Evolutionary conservation across 345 rosid species (phyloP).

Genomic region (Adansonia digitata): DNA sequence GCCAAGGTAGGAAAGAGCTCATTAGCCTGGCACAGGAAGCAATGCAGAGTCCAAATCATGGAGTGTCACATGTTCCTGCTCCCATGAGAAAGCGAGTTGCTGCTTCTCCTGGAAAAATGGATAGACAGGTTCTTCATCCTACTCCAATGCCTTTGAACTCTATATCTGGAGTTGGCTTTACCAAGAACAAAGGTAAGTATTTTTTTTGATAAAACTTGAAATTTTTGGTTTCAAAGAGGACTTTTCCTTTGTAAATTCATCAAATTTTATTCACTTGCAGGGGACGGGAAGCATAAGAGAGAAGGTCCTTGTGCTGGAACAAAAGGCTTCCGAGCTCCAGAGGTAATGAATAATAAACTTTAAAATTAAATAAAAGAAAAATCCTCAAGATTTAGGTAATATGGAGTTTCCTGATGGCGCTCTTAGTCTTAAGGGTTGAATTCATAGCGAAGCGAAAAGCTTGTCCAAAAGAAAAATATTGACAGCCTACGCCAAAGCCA

Average conservation of each 20-base stretch:
- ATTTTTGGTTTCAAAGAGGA: slow-evolving; percentile 8
- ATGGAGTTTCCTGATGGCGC: neutral
- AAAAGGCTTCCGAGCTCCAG: slow-evolving; percentile 98
- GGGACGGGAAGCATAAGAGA: slow-evolving; percentile 52
- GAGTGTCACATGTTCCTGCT: slow-evolving; percentile 57
- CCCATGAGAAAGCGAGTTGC: slow-evolving; percentile 80
- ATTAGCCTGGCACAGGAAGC: slow-evolving; percentile 66
- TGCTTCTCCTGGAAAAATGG: slow-evolving; percentile 56
- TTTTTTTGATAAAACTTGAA: slow-evolving; percentile 9
- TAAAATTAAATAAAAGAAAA: neutral
- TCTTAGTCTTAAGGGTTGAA: neutral
- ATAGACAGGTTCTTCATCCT: slow-evolving; percentile 43
- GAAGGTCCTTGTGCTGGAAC: slow-evolving; percentile 98
- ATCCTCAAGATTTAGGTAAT: neutral
- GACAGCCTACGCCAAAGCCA: neutral
- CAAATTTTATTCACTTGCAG: slow-evolving; percentile 21
- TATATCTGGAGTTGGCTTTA: slow-evolving; percentile 36
- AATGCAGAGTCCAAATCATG: slow-evolving; percentile 46
- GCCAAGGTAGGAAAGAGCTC: slow-evolving; percentile 93
- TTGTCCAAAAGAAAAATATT: neutral
- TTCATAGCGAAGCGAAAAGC: neutral
- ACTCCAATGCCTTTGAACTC: slow-evolving; percentile 81
- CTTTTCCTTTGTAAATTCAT: slow-evolving; percentile 1
- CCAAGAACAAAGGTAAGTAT: slow-evolving; percentile 39
- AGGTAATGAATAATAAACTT: slow-evolving; percentile 45